A percentile compares a stretch with the other conserved stretches of the same genome.
Conservation (phyloP, 2,329 filamentous ascomycete genomes). For the Daldinia eschscholtzii region DNA sequence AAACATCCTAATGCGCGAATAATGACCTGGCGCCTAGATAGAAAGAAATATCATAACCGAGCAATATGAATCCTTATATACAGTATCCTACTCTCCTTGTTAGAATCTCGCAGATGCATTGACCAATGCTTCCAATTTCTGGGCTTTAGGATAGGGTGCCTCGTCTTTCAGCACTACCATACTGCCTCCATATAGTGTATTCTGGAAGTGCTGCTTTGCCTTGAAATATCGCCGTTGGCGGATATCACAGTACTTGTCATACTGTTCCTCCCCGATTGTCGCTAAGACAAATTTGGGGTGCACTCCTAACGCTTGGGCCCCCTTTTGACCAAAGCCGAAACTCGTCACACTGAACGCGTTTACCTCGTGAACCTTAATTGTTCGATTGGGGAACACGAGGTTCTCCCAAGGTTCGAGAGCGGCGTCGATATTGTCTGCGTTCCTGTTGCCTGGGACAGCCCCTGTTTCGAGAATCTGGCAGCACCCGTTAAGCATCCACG, state of each 20-base stretch:
- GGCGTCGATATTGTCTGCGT: slow-evolving; percentile 55
- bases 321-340: slow-evolving; percentile 62
- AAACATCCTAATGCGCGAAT: background rate
- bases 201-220: slow-evolving; percentile 42
- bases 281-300: slow-evolving; percentile 55
- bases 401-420: slow-evolving; percentile 50
- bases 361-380: slow-evolving; percentile 28
- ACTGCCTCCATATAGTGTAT: slow-evolving; percentile 36
- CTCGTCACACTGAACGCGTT: slow-evolving; percentile 57
- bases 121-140: slow-evolving; percentile 29
- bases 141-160: slow-evolving; percentile 34
- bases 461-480: slow-evolving; percentile 54
- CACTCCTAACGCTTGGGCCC: slow-evolving; percentile 55
- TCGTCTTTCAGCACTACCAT: slow-evolving; percentile 41
- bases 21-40: background rate
- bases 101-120: slow-evolving; percentile 36
- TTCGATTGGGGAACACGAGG: slow-evolving; percentile 51
- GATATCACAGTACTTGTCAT: slow-evolving; percentile 33
- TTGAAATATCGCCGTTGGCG: slow-evolving; percentile 32
- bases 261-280: slow-evolving; percentile 41
- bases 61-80: background rate
- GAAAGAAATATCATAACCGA: background rate
- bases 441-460: slow-evolving; percentile 54
- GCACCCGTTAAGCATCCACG: slow-evolving; percentile 56
- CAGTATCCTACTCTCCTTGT: background rate